Percentiles rank a stretch among this genome's conserved stretches.
Conservation (phyloP, 345 rosid species). For the Gossypium anomalum region DNA sequence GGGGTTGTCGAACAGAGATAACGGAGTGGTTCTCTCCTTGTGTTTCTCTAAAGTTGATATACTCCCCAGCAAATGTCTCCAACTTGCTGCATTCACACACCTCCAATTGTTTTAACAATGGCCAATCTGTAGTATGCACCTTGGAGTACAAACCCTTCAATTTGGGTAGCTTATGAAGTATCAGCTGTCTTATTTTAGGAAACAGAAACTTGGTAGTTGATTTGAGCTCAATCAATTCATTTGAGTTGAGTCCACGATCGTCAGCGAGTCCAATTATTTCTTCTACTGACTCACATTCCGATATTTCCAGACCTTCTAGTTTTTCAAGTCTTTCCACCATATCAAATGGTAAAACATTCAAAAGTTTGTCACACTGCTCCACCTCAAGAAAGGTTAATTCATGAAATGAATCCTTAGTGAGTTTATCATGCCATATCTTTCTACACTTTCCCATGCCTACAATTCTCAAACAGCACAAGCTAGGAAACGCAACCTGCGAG, state of each 20-base stretch:
- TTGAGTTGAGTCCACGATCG: not conserved
- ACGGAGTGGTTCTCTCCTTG: not conserved
- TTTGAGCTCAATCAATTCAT: not conserved
- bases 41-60: not conserved
- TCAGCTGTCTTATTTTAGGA: not conserved
- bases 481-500: constrained; percentile 8
- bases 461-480: not conserved
- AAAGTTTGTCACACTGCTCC: not conserved
- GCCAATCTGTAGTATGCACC: constrained; percentile 17
- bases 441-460: not conserved
- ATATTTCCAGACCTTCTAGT: not conserved
- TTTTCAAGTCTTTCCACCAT: not conserved
- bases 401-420: not conserved
- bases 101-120: not conserved
- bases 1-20: not conserved
- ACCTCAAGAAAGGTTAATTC: not conserved
- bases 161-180: not conserved
- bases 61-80: constrained; percentile 1
- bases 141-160: constrained; percentile 7
- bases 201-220: not conserved
- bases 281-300: not conserved
- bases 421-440: not conserved
- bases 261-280: not conserved
- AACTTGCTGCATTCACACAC: not conserved
- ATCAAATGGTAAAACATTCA: not conserved